These are phyloP conservation scores for Musa acuminata DNA, from an alignment of 176 grass and related monocot genomes.

Conservation along the genomic window DNA sequence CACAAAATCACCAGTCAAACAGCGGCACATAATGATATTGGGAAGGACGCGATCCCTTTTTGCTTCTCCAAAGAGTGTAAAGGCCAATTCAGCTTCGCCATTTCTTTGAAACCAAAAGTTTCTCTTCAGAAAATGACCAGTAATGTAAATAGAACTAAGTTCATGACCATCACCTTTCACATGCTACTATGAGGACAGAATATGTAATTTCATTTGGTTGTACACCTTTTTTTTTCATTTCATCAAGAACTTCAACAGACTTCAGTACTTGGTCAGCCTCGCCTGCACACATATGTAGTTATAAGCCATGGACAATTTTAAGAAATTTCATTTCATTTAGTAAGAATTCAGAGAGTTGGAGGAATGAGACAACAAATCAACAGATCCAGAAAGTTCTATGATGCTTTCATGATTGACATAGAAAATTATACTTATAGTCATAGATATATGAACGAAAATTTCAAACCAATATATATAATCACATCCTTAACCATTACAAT, in stretches of 20 bases:
- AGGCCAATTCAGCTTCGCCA: conserved; percentile 67
- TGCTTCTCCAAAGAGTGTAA: conserved; percentile 64
- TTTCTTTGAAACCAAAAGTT: conserved; percentile 42
- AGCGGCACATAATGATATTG: conserved; percentile 63
- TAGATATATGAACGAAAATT: not conserved
- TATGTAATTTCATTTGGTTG: conserved; percentile 88
- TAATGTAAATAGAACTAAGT: conserved; percentile 25
- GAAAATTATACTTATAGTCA: not conserved
- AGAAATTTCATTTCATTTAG: not conserved
- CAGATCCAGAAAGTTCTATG: too few relatives aligned
- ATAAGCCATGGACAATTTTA: conserved; percentile 8
- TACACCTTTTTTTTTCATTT: conserved; percentile 61
- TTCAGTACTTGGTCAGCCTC: conserved; percentile 67
- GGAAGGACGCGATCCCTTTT: conserved; percentile 48
- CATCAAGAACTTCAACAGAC: conserved; percentile 57
- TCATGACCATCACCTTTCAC: conserved; percentile 69
- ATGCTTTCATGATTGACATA: too few relatives aligned
- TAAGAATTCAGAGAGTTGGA: not conserved
- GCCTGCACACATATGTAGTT: conserved; percentile 49
- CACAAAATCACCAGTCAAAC: conserved; percentile 54
- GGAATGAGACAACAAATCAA: not conserved
- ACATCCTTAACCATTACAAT: not conserved
- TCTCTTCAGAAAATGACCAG: conserved; percentile 27
- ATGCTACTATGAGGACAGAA: conserved; percentile 76
- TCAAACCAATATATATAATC: not conserved